Base-by-base conservation (phyloP, 768 basidiomycete species). In the Suillus plorans region DNA sequence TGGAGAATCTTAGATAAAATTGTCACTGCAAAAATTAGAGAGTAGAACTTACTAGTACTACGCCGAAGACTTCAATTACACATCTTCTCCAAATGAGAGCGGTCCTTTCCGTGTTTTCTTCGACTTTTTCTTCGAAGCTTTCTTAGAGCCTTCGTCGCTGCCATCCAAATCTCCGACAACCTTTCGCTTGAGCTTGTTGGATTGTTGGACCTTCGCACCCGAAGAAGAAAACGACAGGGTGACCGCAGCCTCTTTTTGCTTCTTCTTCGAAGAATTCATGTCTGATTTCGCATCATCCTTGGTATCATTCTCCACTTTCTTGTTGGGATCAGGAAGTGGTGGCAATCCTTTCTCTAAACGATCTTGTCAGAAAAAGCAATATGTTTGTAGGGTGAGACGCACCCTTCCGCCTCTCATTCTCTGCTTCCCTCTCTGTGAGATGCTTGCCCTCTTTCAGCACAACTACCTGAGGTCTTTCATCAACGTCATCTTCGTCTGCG, bases 371-470 rank as follows among this genome's bases (percentile, higher is more conserved):
- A 65, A 63, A 22, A 25, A 10, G 42, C 28, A 3, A 62, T 63
- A 47, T 64, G 52, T n/a, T 34, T 34, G 20, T 64, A 28, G 45
- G 68, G 18, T 62, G 45, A 60, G 42, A 70, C 80, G 59, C 65
- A 92, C 92, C 90, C 82, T 84, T 86, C 62, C 92, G 85, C 62
- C 83, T 82, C 69, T 91, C 82, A 72, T 92, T 89, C 81, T 92
- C 89, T 4, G 83, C 94, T 70, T 97, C 92, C 62, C 84, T 78
- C 67, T 84, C 89, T 2, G 86, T 86, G 50, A 97, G 81, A 79
- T 97, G 95, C 73, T 93, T 96, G 34, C 95, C 95, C 68, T 90
- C 86, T 72, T 86, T 93, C 68, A 97, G 74, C 10, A 97, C 95
- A 4, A 97, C 93, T 9, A 97, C 87, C 72, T 93, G 92, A 3